phyloP scores from a whole-genome alignment of 1,139 yeast genomes.

The Saccharomycopsis crataegensis region DNA sequence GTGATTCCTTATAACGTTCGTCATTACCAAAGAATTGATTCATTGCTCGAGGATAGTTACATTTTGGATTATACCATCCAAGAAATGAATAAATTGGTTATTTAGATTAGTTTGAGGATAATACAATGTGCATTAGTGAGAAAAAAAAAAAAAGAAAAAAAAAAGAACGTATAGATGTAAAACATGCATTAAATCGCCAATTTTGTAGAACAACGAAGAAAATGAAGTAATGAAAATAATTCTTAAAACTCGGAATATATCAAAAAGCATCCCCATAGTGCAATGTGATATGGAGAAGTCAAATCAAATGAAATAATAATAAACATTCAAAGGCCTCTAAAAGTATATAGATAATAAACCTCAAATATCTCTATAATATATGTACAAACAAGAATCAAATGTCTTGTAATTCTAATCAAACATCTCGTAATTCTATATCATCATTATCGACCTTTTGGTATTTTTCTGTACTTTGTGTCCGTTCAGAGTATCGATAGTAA shows the following conservation, averaged over 20 bases:
- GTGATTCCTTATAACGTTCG: conserved; percentile 83
- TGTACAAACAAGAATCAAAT: neutral
- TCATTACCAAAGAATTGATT: conserved; percentile 71
- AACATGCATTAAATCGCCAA: neutral
- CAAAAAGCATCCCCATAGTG: neutral
- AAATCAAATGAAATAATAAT: too few relatives aligned
- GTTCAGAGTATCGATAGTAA: conserved; percentile 43
- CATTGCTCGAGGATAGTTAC: conserved; percentile 75
- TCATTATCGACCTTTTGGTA: neutral
- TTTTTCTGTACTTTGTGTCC: neutral
- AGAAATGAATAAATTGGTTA: conserved; percentile 46
- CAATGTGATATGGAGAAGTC: neutral
- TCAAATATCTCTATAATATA: too few relatives aligned
- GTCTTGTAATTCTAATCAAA: neutral
- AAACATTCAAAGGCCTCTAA: too few relatives aligned
- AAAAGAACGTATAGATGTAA: neutral
- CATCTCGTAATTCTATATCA: neutral
- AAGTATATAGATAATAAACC: too few relatives aligned
- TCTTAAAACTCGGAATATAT: neutral
- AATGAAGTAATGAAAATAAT: neutral
- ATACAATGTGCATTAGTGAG: neutral
- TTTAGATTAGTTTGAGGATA: neutral
- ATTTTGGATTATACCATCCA: conserved; percentile 77
- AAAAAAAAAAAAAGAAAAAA: neutral
- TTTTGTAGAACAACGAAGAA: neutral